phyloP scores from a whole-genome alignment of 2,329 filamentous ascomycete species.

The Penicillium paneum region DNA sequence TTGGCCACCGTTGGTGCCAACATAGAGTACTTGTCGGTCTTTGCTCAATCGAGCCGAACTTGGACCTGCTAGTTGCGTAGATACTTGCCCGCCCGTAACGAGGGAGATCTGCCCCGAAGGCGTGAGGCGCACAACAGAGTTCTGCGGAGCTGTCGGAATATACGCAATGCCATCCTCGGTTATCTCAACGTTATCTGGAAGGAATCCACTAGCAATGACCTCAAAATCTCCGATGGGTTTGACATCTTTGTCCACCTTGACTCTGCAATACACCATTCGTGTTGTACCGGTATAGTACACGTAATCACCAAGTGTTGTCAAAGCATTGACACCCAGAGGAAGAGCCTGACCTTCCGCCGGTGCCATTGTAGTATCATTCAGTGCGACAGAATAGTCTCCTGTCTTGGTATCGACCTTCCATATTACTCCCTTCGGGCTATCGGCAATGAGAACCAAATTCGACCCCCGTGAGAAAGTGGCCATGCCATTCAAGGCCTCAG shows the following conservation, averaged over 20 bases:
- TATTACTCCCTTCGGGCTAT: conserved; percentile 20
- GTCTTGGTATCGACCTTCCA: conserved; percentile 22
- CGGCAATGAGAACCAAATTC: conserved; percentile 20
- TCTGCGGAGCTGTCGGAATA: conserved; percentile 24
- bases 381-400: conserved; percentile 17
- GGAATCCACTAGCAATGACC: conserved; percentile 23
- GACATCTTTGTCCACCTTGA: conserved; percentile 17
- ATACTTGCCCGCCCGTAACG: conserved; percentile 23
- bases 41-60: conserved; percentile 16
- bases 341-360: conserved; percentile 20
- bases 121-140: conserved; percentile 23
- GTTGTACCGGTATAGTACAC: conserved; percentile 26
- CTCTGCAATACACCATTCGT: conserved; percentile 21
- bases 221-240: conserved; percentile 19
- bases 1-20: conserved; percentile 25
- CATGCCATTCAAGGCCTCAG: conserved; percentile 21
- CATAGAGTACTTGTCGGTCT: conserved; percentile 20
- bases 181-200: conserved; percentile 23
- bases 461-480: conserved; percentile 16
- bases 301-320: conserved; percentile 16
- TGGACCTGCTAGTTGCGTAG: conserved; percentile 21
- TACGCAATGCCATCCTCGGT: conserved; percentile 20
- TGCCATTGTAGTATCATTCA: conserved; percentile 22
- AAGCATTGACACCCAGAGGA: conserved; percentile 21
- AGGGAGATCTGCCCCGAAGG: conserved; percentile 21